Conservation (phyloP, 306 rosid genomes). For the Quercus aquifolioides region DNA sequence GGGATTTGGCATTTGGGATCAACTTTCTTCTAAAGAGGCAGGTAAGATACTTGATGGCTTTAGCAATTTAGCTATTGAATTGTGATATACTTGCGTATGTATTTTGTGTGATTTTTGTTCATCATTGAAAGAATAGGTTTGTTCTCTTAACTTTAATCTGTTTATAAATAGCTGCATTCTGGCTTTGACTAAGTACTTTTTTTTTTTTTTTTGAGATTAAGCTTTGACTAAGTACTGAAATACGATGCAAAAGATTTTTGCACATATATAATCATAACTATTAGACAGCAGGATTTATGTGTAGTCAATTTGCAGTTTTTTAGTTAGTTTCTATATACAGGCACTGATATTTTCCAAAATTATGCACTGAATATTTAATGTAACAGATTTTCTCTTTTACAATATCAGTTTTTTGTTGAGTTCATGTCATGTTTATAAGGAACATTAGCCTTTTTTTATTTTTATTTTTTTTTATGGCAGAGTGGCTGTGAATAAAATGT, state of each 20-base stretch:
- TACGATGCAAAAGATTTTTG: neutral
- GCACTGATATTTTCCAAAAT: neutral
- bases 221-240: neutral
- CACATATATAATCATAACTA: neutral
- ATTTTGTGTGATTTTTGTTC: neutral
- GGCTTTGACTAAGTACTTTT: neutral
- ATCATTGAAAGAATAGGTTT: neutral
- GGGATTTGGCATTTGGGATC: conserved; percentile 96
- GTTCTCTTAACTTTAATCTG: neutral
- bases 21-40: conserved; percentile 87
- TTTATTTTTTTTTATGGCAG: neutral
- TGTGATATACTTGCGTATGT: neutral
- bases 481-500: neutral
- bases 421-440: neutral
- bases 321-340: neutral
- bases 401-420: neutral
- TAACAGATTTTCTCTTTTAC: neutral
- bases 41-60: conserved; percentile 38
- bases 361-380: neutral
- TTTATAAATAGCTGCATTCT: neutral
- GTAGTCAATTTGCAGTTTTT: neutral
- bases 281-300: neutral
- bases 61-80: neutral
- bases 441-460: neutral
- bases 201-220: too few relatives aligned